These are phyloP conservation scores for Umbelopsis sp. DNA, from an alignment of 192 early-diverging fungal species.

Conservation along the genomic window DNA sequence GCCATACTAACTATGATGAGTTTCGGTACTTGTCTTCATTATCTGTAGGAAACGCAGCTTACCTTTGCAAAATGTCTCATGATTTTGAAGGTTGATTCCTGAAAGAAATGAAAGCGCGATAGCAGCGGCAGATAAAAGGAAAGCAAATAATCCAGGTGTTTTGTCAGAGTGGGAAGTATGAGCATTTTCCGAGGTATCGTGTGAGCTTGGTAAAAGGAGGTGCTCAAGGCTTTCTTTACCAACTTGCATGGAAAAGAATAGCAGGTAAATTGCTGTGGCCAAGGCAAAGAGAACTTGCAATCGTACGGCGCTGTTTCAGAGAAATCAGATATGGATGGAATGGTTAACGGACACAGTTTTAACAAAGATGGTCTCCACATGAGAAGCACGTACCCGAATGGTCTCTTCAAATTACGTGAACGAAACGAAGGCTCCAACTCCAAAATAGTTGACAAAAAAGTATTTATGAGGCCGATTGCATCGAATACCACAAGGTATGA, in stretches of 20 bases:
- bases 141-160: slow-evolving; percentile 25
- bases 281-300: slow-evolving; percentile 57
- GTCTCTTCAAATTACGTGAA: slow-evolving; percentile 50
- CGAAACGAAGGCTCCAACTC: slow-evolving; percentile 42
- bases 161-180: slow-evolving; percentile 1
- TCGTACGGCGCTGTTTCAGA: slow-evolving; percentile 45
- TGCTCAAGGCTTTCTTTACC: slow-evolving; percentile 63
- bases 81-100: slow-evolving; percentile 52
- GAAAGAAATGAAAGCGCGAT: slow-evolving; percentile 48
- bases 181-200: slow-evolving; percentile 41
- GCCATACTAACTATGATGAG: slow-evolving; percentile 17
- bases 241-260: slow-evolving; percentile 62
- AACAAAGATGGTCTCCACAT: neutral
- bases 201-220: slow-evolving; percentile 52
- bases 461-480: slow-evolving; percentile 58
- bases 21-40: neutral
- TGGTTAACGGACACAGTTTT: neutral
- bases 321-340: too few species aligned
- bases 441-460: slow-evolving; percentile 54
- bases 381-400: slow-evolving; percentile 52
- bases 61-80: slow-evolving; percentile 54
- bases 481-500: slow-evolving; percentile 58
- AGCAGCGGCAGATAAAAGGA: slow-evolving; percentile 42
- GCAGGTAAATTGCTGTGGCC: slow-evolving; percentile 51
- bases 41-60: neutral